phyloP scores from a whole-genome alignment of 2,329 filamentous ascomycete species.

The Cadophora luteo-olivacea region DNA sequence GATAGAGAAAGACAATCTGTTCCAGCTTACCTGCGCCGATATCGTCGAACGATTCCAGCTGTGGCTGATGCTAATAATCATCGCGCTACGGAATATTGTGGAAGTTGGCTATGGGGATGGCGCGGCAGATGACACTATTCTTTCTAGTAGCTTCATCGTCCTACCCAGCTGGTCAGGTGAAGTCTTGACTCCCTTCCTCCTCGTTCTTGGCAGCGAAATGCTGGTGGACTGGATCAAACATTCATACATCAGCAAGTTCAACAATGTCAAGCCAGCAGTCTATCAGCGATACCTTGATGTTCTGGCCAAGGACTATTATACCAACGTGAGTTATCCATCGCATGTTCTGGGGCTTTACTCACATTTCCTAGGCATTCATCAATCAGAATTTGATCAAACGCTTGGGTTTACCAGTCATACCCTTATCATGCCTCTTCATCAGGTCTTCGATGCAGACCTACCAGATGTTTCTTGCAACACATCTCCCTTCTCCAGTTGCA shows the following conservation, averaged over 20 bases:
- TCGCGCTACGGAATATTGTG: constrained; percentile 93
- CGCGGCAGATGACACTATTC: constrained; percentile 64
- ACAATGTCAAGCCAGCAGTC: constrained; percentile 90
- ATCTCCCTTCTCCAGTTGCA: constrained; percentile 77
- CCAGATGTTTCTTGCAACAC: constrained; percentile 93
- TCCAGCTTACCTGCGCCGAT: constrained; percentile 95
- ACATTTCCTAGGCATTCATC: constrained; percentile 72
- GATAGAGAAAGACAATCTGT: constrained; percentile 96
- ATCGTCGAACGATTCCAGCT: constrained; percentile 97
- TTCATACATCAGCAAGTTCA: constrained; percentile 97
- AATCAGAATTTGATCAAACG: constrained; percentile 89
- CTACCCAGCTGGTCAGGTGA: constrained; percentile 88
- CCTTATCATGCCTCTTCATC: constrained; percentile 93
- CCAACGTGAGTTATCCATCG: constrained; percentile 66
- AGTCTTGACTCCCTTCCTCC: constrained; percentile 88
- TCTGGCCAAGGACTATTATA: constrained; percentile 96
- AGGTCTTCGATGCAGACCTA: constrained; percentile 94
- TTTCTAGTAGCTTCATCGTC: constrained; percentile 90
- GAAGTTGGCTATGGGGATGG: constrained; percentile 74
- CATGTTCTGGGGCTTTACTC: constrained; percentile 28
- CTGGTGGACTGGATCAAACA: constrained; percentile 97
- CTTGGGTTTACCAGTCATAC: constrained; percentile 88
- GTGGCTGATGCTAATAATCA: constrained; percentile 97
- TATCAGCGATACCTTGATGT: constrained; percentile 93
- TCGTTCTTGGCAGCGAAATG: constrained; percentile 96